Evolutionary conservation across 805 yeast genomes (phyloP).

Genomic region (Kodamaea fukazawae): DNA sequence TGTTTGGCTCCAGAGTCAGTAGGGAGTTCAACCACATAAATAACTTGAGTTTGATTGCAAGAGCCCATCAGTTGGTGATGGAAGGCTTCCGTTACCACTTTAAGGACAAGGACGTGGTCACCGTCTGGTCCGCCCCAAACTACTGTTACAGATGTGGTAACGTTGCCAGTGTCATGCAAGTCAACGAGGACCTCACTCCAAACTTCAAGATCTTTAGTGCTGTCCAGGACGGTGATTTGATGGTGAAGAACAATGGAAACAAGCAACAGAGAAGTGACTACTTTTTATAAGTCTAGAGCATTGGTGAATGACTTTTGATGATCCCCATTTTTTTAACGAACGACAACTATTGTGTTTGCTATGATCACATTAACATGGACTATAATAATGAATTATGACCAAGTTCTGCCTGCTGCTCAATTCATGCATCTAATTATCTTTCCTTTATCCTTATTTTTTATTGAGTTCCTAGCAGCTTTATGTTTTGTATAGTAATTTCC

Average conservation of each 20-base stretch:
- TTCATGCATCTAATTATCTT: slow-evolving; percentile 4
- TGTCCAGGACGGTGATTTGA: slow-evolving; percentile 75
- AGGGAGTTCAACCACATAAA: slow-evolving; percentile 95
- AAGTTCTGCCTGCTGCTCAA: slow-evolving; percentile 5
- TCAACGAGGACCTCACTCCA: slow-evolving; percentile 82
- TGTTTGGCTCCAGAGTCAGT: slow-evolving; percentile 91
- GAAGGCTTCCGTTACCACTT: slow-evolving; percentile 97
- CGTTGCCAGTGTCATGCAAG: slow-evolving; percentile 97
- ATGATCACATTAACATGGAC: slow-evolving; percentile 8
- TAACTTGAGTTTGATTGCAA: slow-evolving; percentile 80
- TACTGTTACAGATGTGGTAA: slow-evolving; percentile 97
- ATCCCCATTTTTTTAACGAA: neutral
- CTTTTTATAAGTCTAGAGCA: slow-evolving; percentile 27
- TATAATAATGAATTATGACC: slow-evolving; percentile 16
- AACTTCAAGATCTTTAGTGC: slow-evolving; percentile 93
- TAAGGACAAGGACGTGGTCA: slow-evolving; percentile 92
- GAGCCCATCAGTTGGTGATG: slow-evolving; percentile 98
- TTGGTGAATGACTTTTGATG: neutral
- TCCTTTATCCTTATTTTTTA: neutral
- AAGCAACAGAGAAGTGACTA: slow-evolving; percentile 48
- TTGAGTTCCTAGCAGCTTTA: neutral
- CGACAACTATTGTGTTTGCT: neutral
- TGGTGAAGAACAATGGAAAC: slow-evolving; percentile 35
- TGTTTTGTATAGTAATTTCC: slow-evolving; percentile 7
- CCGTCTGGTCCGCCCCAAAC: slow-evolving; percentile 98